Conservation (phyloP, 257 asterid genomes). For the Scutellaria galericulata region DNA sequence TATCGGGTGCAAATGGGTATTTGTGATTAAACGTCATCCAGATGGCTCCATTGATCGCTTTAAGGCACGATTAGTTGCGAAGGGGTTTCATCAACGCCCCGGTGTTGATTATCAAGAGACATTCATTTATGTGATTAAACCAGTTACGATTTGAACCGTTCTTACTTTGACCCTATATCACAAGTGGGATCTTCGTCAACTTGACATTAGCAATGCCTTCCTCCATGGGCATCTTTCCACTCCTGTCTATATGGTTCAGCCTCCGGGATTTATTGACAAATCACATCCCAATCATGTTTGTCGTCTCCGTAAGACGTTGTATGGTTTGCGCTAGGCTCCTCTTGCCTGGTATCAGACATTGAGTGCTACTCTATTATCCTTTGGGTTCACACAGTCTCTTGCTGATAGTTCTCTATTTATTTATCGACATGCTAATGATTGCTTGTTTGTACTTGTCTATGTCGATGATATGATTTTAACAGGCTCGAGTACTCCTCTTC, state of each 20-base stretch:
- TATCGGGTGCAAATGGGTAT: neutral
- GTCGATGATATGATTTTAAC: neutral
- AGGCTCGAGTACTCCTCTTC: neutral
- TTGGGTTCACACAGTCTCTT: neutral
- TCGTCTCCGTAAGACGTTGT: neutral
- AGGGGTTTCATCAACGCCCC: neutral
- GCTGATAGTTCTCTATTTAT: neutral
- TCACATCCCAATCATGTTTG: neutral
- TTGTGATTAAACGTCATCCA: neutral
- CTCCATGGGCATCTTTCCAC: neutral
- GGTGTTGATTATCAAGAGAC: neutral
- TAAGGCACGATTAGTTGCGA: neutral
- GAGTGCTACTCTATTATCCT: neutral
- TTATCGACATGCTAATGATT: neutral
- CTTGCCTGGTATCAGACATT: neutral
- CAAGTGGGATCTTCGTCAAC: neutral
- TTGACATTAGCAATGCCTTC: neutral
- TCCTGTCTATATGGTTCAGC: neutral
- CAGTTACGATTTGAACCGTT: neutral
- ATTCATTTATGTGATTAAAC: neutral
- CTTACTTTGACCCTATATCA: neutral
- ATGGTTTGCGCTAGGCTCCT: neutral
- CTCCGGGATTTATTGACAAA: neutral
- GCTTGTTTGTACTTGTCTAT: neutral
- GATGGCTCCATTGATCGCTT: too few species aligned